Evolutionary conservation across 192 early-diverging fungal genomes (phyloP).

Genomic region (Entomortierella lignicola): DNA sequence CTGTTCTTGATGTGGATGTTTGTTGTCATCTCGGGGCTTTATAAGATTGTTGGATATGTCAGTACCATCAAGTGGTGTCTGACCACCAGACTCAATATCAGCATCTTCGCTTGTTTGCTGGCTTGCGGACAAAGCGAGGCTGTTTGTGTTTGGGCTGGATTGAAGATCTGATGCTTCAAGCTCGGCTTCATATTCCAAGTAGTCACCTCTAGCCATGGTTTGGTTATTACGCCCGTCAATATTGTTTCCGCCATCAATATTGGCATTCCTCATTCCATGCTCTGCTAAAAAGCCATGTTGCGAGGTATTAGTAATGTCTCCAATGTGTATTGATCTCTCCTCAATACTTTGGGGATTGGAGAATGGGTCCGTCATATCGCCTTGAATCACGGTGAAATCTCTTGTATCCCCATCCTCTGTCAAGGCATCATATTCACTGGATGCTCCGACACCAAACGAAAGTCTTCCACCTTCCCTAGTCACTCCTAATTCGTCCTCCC

Average conservation of each 20-base stretch:
- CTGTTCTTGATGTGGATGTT: neutral
- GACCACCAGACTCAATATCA: too few species aligned
- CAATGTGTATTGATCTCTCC: conserved; percentile 8
- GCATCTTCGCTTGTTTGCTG: too few species aligned
- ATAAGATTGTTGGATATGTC: neutral
- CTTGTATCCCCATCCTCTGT: conserved; percentile 12
- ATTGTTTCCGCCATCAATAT: neutral
- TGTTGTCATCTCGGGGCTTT: conserved; percentile 1
- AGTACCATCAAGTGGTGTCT: neutral
- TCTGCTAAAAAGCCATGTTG: neutral
- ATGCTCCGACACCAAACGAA: conserved; percentile 14
- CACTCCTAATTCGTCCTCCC: conserved; percentile 31
- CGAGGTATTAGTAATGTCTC: conserved; percentile 18
- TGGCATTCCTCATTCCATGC: neutral
- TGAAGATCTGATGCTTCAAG: too few species aligned
- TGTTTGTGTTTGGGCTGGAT: too few species aligned
- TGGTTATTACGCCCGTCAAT: neutral
- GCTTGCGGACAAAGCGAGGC: too few species aligned
- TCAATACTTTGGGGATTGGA: neutral
- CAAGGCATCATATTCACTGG: neutral
- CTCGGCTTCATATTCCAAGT: too few species aligned
- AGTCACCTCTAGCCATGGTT: neutral
- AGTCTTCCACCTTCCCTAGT: conserved; percentile 5
- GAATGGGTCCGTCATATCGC: conserved; percentile 30
- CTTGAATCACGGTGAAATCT: conserved; percentile 9